Evolutionary conservation across 768 basidiomycete genomes (phyloP), one percentile per base, ranked within the genome.

Genomic region (Tylopilus vinaceipallidus): DNA sequence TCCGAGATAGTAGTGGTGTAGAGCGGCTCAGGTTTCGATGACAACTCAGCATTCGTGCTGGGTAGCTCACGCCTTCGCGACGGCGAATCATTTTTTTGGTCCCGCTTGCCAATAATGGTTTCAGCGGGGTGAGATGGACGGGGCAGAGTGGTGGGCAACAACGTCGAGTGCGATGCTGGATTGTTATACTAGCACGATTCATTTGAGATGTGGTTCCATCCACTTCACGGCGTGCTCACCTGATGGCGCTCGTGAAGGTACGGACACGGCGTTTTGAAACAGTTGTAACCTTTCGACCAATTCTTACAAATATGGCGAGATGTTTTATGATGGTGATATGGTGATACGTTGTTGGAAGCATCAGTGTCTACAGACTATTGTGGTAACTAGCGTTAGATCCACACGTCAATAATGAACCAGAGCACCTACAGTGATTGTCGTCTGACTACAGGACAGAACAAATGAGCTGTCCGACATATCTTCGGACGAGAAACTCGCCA

Each of bases 1-100:
- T 82, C 77, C 35, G 81, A 73, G 7, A 86, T 61, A 0, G 64
- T 71, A 12, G 76, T 45, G 0, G 56, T 45, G 2, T 69, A 67
- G 0, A 61, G 27, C 0, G 47, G 49, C n/a, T 65, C 63, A 4
- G 56, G 56, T 45, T 34, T 58, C 27, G 23, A 50, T 2, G 42
- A 45, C 16, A 23, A 36, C 12, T 54, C 56, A 10, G 33, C 27
- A 20, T 40, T 36, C 11, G 22, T n/a, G n/a, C 6, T 49, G 3
- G 49, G 45, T 34, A 33, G 40, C 14, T 52, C 50, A 16, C 24
- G 38, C 3, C 23, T 51, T 19, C 27, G 53, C 22, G 37, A 20
- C 1, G 19, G 14, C 16, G 10, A 6, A 24, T 36, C 16, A 17
- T 5, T 35, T 13, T 32, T 24, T 32, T 29, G 35, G 4, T 49